Evolutionary conservation across 1,284 basidiomycete genomes (phyloP).

Genomic region (Ceratobasidium sp.): DNA sequence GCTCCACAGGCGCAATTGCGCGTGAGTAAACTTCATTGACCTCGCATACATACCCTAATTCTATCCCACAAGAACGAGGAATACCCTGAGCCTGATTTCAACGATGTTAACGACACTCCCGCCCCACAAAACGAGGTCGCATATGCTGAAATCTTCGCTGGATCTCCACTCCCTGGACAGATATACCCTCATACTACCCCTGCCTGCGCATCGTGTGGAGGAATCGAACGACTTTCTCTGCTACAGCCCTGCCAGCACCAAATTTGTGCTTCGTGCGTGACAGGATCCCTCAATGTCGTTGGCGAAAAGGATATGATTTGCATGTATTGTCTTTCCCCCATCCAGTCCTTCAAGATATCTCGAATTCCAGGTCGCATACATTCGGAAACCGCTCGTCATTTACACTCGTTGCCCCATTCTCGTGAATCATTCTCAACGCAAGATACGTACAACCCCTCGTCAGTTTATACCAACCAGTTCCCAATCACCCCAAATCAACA

Average conservation of each 20-base stretch:
- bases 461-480: neutral
- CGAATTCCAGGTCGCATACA: constrained; percentile 21
- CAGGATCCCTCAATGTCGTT: constrained; percentile 82
- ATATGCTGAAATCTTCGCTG: neutral
- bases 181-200: neutral
- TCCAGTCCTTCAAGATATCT: constrained; percentile 67
- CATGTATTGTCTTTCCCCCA: constrained; percentile 73
- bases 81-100: neutral
- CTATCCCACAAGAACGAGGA: neutral
- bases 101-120: neutral
- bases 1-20: neutral
- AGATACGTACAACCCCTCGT: neutral
- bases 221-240: constrained; percentile 61
- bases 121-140: neutral
- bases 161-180: neutral
- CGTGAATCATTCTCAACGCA: neutral
- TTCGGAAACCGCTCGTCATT: neutral
- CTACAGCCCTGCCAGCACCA: constrained; percentile 77
- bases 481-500: neutral
- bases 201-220: constrained; percentile 36
- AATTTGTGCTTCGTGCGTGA: constrained; percentile 79
- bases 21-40: neutral
- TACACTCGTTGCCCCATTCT: neutral
- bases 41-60: neutral
- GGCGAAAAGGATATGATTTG: constrained; percentile 86